Evolutionary conservation across 1,284 basidiomycete species (phyloP), one percentile per base, ranked within the genome.

Genomic region (Fomes fomentarius): DNA sequence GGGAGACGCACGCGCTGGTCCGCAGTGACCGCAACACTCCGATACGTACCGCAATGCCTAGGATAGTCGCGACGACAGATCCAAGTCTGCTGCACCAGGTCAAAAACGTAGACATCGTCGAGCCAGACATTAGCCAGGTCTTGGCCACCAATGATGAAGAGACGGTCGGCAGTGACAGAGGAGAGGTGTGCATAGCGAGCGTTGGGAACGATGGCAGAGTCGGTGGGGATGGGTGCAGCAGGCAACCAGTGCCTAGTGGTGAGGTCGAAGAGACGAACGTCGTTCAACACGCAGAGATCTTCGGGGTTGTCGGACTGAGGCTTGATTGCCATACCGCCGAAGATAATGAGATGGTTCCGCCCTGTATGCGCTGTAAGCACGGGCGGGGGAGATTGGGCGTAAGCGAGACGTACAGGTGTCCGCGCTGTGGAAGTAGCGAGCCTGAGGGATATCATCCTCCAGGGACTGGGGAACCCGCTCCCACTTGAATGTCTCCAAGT

Each of bases 141-240:
- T 69, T 98, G 96, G 3, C 96, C 96, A 9, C 96, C 96, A 49
- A 96, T 93, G 65, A 98, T 83, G 71, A 96, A 89, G n/a, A 98
- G 81, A 35, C 87, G 81, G 68, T 91, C 85, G 6, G 87, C 79
- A 10, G 92, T 89, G 39, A 96, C 81, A 9, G 92, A 87, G 28
- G 91, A 94, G 14, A 96, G 79, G 69, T 97, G 94, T 6, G 94
- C 94, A 69, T 96, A 97, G 56, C 94, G 87, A 15, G 93, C 85
- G 31, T 87, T 87, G 6, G 87, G 76, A 25, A 69, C 52, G 60
- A 60, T 50, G 25, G 62, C 48, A 25, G 63, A 58, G 43, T 71
- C 67, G 25, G 59, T 45, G 14, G 67, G 64, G 49, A 66, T 63
- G 35, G 69, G 66, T 12, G 75, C 63, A 54, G 73, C 59, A n/a